Conservation (phyloP, 169 alveolate species). For the Eimeria tenella region DNA sequence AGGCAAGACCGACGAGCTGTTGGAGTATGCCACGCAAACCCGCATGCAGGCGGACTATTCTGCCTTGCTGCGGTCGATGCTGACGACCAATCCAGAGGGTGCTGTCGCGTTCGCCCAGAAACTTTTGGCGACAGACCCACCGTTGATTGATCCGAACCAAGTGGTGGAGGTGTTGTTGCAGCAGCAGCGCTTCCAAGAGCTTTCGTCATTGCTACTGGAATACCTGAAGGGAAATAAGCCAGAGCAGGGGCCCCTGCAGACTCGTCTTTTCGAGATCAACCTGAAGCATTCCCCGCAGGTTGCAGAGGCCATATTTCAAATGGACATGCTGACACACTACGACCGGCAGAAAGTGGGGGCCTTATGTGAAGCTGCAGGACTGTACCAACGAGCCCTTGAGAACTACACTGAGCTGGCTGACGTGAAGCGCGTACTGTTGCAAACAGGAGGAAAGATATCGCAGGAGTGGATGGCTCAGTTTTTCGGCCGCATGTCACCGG, state of each 20-base stretch:
- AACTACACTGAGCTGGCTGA: slow-evolving; percentile 95
- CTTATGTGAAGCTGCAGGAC: slow-evolving; percentile 98
- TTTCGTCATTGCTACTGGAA: slow-evolving; percentile 98
- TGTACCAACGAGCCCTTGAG: slow-evolving; percentile 97
- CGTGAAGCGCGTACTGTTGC: slow-evolving; percentile 92
- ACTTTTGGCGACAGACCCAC: slow-evolving; percentile 80
- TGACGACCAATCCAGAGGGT: slow-evolving; percentile 80
- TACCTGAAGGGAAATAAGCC: slow-evolving; percentile 97
- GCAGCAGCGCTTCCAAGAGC: slow-evolving; percentile 96
- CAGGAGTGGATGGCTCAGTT: slow-evolving; percentile 74
- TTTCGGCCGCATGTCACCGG: slow-evolving; percentile 66
- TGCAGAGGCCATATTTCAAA: slow-evolving; percentile 97
- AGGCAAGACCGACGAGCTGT: slow-evolving; percentile 94
- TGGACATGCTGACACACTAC: slow-evolving; percentile 97
- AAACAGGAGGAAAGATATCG: slow-evolving; percentile 73
- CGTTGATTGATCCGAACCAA: slow-evolving; percentile 83
- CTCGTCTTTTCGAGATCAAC: slow-evolving; percentile 98
- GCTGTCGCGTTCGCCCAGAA: slow-evolving; percentile 83
- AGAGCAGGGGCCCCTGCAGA: slow-evolving; percentile 98
- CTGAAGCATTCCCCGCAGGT: slow-evolving; percentile 93
- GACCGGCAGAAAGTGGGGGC: slow-evolving; percentile 97
- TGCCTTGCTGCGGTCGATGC: slow-evolving; percentile 82
- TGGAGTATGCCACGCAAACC: slow-evolving; percentile 87
- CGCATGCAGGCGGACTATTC: slow-evolving; percentile 83
- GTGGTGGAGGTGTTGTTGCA: slow-evolving; percentile 93